These are phyloP conservation scores for Amesomyces nigricolor DNA, from an alignment of 2,329 filamentous ascomycete species.

Conservation along the genomic window DNA sequence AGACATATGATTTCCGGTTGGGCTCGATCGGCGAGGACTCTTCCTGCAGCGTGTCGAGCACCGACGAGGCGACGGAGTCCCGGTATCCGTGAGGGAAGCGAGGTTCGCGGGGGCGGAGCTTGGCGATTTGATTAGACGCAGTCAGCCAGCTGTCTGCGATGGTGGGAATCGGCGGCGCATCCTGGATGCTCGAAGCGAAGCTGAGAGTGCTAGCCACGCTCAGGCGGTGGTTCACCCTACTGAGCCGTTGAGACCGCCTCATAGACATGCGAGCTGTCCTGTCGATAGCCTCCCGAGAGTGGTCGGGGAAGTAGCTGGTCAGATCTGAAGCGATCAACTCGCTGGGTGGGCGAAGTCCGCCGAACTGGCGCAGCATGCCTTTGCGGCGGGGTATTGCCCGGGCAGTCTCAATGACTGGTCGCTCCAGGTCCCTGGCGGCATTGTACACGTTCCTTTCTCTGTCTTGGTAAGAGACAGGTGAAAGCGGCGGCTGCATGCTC, in stretches of 20 bases:
- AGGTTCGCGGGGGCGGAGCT: slow-evolving; percentile 41
- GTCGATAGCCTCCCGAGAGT: slow-evolving; percentile 90
- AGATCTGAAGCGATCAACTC: slow-evolving; percentile 96
- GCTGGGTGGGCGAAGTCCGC: slow-evolving; percentile 86
- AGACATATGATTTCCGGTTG: slow-evolving; percentile 94
- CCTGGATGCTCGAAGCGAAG: slow-evolving; percentile 83
- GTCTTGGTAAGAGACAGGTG: slow-evolving; percentile 68
- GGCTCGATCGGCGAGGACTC: slow-evolving; percentile 59
- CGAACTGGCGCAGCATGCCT: slow-evolving; percentile 69
- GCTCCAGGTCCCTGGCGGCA: slow-evolving; percentile 52
- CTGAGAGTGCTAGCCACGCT: slow-evolving; percentile 93
- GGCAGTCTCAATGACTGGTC: slow-evolving; percentile 45
- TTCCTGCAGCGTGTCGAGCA: slow-evolving; percentile 85
- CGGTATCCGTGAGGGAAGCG: slow-evolving; percentile 60
- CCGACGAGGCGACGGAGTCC: slow-evolving; percentile 82
- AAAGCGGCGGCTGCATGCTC: slow-evolving; percentile 76
- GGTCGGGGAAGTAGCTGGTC: slow-evolving; percentile 94
- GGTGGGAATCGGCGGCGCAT: slow-evolving; percentile 90
- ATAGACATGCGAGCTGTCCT: slow-evolving; percentile 90
- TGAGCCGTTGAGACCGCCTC: slow-evolving; percentile 81
- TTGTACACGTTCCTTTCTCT: slow-evolving; percentile 62
- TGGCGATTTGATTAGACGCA: slow-evolving; percentile 49
- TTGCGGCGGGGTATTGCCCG: slow-evolving; percentile 43
- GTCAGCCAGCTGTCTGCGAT: slow-evolving; percentile 92
- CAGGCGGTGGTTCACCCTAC: slow-evolving; percentile 85